Percentiles rank a stretch among this genome's conserved stretches.
Evolutionary conservation across 768 basidiomycete species (phyloP).

Genomic region (Daedaleopsis sinensis): DNA sequence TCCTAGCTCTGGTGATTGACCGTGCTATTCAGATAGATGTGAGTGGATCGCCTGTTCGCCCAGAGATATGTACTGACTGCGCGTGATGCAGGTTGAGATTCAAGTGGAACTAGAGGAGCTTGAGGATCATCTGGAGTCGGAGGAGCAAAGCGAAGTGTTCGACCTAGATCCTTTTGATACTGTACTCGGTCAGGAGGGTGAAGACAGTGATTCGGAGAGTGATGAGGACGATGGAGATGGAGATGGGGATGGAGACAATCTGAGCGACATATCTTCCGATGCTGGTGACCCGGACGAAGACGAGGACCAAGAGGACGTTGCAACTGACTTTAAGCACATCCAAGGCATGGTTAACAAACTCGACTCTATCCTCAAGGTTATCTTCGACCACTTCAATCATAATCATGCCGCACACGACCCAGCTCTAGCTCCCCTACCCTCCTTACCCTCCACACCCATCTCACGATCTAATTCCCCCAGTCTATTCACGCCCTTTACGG

Average conservation of each 20-base stretch:
- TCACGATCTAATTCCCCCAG: slow-evolving; percentile 28
- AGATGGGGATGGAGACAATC: slow-evolving; percentile 49
- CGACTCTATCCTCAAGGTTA: slow-evolving; percentile 80
- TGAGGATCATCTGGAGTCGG: slow-evolving; percentile 59
- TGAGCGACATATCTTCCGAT: slow-evolving; percentile 81
- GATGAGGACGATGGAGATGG: slow-evolving; percentile 51
- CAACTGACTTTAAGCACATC: slow-evolving; percentile 65
- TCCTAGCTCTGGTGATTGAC: slow-evolving; percentile 87
- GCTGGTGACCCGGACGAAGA: slow-evolving; percentile 52
- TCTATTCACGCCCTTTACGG: slow-evolving; percentile 16
- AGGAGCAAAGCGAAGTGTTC: slow-evolving; percentile 62
- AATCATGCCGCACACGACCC: slow-evolving; percentile 37
- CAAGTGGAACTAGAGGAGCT: slow-evolving; percentile 94
- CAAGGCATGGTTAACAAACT: slow-evolving; percentile 91
- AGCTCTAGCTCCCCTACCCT: slow-evolving; percentile 20
- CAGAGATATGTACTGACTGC: not conserved
- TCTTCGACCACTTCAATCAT: slow-evolving; percentile 84
- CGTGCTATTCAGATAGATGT: slow-evolving; percentile 97
- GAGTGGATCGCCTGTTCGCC: slow-evolving; percentile 33
- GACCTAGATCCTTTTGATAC: slow-evolving; percentile 87
- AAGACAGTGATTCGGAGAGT: slow-evolving; percentile 53
- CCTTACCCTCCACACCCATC: slow-evolving; percentile 32
- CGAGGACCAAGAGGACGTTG: slow-evolving; percentile 41
- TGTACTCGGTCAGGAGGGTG: slow-evolving; percentile 76
- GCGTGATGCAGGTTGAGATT: slow-evolving; percentile 79